Evolutionary conservation across 2,329 filamentous ascomycete species (phyloP).

Genomic region (Fusarium sp.): DNA sequence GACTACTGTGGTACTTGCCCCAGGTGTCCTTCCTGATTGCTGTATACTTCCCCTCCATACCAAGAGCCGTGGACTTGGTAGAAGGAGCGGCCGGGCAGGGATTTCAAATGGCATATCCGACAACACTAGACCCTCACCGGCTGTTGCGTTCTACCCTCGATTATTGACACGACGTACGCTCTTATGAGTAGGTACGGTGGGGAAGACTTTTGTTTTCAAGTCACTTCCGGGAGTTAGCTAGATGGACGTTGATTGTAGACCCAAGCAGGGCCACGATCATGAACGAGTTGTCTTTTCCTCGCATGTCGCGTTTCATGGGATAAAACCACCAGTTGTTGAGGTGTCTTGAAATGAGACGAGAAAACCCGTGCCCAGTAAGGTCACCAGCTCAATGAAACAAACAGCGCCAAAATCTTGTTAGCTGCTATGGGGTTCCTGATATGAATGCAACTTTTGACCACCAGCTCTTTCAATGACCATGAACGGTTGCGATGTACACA

Average conservation of each 20-base stretch:
- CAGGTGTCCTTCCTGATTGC: constrained; percentile 41
- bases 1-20: constrained; percentile 51
- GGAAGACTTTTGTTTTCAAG: neutral
- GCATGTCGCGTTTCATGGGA: neutral
- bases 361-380: neutral
- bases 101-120: neutral
- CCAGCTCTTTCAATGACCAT: neutral
- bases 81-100: neutral
- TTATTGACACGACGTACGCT: neutral
- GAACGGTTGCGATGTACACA: neutral
- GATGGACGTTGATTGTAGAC: neutral
- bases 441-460: neutral
- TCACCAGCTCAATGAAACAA: neutral
- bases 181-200: neutral
- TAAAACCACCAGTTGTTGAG: neutral
- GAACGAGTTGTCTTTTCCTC: neutral
- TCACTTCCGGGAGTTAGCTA: neutral
- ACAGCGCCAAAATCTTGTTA: neutral
- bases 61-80: neutral
- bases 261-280: neutral
- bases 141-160: neutral
- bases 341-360: neutral
- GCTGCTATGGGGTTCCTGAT: neutral
- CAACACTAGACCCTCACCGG: neutral
- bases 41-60: neutral